These are phyloP conservation scores for Rhododendron simsii DNA, from an alignment of 148 eudicot species.

Conservation along the genomic window DNA sequence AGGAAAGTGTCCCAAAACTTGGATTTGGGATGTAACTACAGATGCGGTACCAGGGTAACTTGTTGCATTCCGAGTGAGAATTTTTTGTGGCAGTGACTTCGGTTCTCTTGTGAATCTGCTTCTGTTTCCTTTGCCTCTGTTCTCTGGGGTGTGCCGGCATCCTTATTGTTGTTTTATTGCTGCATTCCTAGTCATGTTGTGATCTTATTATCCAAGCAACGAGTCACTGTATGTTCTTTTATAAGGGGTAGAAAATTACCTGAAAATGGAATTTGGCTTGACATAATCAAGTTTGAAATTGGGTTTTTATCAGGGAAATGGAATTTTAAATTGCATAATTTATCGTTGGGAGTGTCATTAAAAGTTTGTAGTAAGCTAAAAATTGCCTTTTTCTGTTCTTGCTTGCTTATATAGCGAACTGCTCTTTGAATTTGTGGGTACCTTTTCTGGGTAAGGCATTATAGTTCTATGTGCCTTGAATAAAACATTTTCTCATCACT, in stretches of 20 bases:
- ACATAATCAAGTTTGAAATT: neutral
- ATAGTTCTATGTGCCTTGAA: neutral
- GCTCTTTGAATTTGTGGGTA: neutral
- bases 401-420: neutral
- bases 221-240: neutral
- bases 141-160: neutral
- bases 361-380: neutral
- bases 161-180: neutral
- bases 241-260: neutral
- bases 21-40: neutral
- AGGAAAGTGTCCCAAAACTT: neutral
- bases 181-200: neutral
- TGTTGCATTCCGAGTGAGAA: neutral
- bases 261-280: neutral
- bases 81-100: neutral
- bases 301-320: neutral
- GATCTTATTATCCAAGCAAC: neutral
- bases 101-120: neutral
- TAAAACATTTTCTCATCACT: neutral
- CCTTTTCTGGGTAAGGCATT: neutral
- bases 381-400: neutral
- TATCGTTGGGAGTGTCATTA: neutral
- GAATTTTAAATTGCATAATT: neutral
- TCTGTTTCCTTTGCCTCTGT: neutral
- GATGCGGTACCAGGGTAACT: neutral